Evolutionary conservation across 1,139 yeast species (phyloP).

Genomic region (Suhomyces wounanorum): DNA sequence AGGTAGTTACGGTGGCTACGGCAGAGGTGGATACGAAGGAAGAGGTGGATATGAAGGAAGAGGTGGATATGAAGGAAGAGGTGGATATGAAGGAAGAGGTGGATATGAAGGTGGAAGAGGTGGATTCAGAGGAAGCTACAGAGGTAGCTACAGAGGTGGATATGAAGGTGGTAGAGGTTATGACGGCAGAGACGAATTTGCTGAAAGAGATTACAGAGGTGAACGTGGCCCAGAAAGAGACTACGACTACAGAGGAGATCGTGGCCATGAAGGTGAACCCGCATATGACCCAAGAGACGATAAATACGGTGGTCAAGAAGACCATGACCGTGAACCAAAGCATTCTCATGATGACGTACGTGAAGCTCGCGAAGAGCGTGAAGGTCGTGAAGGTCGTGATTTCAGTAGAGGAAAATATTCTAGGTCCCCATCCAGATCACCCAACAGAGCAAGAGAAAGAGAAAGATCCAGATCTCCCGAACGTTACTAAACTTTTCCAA

Average conservation of each 20-base stretch:
- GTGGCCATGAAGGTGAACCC: constrained; percentile 20
- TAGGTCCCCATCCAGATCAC: constrained; percentile 46
- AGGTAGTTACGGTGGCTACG: constrained; percentile 17
- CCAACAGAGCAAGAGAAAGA: constrained; percentile 29
- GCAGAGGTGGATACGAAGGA: constrained; percentile 18
- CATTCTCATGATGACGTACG: constrained; percentile 13
- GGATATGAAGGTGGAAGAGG: constrained; percentile 13
- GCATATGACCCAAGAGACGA: constrained; percentile 23
- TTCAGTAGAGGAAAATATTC: constrained; percentile 35
- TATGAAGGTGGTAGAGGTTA: constrained; percentile 6
- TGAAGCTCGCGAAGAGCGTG: constrained; percentile 13
- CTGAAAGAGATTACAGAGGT: constrained; percentile 20
- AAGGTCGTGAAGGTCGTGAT: constrained; percentile 16
- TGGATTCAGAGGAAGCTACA: constrained; percentile 17
- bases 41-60: constrained; percentile 18
- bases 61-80: constrained; percentile 15
- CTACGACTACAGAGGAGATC: constrained; percentile 18
- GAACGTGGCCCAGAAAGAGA: constrained; percentile 22
- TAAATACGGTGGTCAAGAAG: constrained; percentile 17
- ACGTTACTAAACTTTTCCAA: constrained; percentile 28
- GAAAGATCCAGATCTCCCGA: constrained; percentile 46
- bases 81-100: constrained; percentile 18
- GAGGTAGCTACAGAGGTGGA: constrained; percentile 11
- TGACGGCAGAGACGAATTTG: constrained; percentile 11
- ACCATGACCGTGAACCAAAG: constrained; percentile 16